These are phyloP conservation scores for Bothriochloa decipiens DNA, from an alignment of 176 grass and related monocot genomes.

Conservation along the genomic window DNA sequence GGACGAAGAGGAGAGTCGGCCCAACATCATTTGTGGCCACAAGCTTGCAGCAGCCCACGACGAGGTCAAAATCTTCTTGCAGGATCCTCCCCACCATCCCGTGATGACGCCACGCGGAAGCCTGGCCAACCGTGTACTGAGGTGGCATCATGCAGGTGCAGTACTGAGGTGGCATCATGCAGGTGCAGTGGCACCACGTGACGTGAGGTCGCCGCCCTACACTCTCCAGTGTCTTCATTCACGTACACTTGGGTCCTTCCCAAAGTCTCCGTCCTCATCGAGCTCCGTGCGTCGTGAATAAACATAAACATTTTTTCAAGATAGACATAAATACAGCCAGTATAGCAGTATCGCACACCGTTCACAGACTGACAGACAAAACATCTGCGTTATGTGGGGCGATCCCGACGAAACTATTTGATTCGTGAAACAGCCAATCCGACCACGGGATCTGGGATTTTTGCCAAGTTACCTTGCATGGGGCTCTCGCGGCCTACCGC, in stretches of 20 bases:
- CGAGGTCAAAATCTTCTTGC: too few species aligned
- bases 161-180: too few species aligned
- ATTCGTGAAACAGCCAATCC: not conserved
- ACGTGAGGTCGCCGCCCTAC: not conserved
- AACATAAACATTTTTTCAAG: not conserved
- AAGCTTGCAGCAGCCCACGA: too few species aligned
- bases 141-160: too few species aligned
- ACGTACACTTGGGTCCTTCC: not conserved
- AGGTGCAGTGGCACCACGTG: not conserved
- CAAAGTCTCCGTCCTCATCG: not conserved
- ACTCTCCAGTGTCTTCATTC: constrained; percentile 2
- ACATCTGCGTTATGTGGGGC: constrained; percentile 21
- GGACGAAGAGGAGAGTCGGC: too few species aligned
- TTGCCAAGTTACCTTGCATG: not conserved
- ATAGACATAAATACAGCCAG: not conserved
- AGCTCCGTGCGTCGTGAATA: constrained; percentile 21
- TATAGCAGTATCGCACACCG: not conserved
- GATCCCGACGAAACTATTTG: constrained; percentile 33
- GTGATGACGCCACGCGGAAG: too few species aligned
- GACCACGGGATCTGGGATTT: not conserved
- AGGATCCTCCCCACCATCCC: too few species aligned
- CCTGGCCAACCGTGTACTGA: too few species aligned
- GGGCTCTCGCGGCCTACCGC: not conserved
- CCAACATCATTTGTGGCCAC: too few species aligned
- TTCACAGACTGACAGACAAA: not conserved